Conservation (phyloP, 2,329 filamentous ascomycete species). For the Trichoderma koningiopsis region DNA sequence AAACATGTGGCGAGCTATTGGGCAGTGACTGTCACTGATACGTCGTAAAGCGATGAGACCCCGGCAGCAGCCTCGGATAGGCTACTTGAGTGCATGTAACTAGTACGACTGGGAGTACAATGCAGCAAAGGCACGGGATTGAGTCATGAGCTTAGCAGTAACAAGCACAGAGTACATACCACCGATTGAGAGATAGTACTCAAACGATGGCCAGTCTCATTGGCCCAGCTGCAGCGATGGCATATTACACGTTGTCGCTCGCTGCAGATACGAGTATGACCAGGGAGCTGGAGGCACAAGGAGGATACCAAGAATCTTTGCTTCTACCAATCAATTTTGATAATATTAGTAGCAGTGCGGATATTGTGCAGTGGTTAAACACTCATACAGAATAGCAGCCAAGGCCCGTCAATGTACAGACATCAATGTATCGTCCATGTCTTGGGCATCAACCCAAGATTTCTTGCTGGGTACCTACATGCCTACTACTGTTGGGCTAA, state of each 20-base stretch:
- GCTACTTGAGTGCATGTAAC: background rate
- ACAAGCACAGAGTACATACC: background rate
- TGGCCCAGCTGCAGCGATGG: background rate
- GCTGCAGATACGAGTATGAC: background rate
- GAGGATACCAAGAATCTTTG: background rate
- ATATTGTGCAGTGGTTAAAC: no score
- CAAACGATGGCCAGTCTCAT: background rate
- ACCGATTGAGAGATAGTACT: no score
- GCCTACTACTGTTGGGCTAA: background rate
- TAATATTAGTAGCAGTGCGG: no score
- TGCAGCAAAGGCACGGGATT: background rate
- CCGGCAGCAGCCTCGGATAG: background rate
- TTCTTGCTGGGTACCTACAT: background rate
- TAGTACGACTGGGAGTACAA: background rate
- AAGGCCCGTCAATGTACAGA: background rate
- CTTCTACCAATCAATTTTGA: background rate
- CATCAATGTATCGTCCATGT: background rate
- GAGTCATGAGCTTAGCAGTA: background rate
- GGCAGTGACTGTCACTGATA: background rate
- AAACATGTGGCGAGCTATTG: constrained; percentile 17
- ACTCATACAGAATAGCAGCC: no score
- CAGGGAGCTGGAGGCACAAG: background rate
- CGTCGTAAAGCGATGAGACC: background rate
- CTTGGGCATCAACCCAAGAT: constrained; percentile 7
- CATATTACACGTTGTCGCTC: background rate